Evolutionary conservation across 2,329 filamentous ascomycete species (phyloP), one percentile per base, ranked within the genome.

Genomic region (Torrubiellomyces zombiae): DNA sequence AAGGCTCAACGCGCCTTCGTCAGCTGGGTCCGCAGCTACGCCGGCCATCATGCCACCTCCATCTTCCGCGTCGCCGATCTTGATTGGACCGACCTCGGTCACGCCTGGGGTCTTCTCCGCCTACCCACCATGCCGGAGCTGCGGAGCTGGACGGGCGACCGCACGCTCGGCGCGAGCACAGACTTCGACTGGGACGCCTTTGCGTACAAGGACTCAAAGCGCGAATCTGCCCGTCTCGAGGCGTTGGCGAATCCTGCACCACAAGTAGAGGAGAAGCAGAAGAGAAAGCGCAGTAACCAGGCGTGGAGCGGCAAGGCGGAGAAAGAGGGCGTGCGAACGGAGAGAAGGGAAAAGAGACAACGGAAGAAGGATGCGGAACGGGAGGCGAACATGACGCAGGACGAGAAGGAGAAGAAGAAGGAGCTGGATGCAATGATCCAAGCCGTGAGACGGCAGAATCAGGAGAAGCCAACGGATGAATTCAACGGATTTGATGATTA

Each of bases 111-210:
- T 2, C 60, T 98, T 1, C 59, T 94, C 3, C 74, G 74, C 25
- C 62, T 95, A 34, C 89, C 89, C 4, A 82, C 78, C 44, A 98
- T 98, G 89, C 86, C 89, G 0, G 89, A 98, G 48, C 55, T 81
- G 26, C 76, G 74, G 39, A 66, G 60, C 1, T 86, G 78, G 58
- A 63, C 70, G 9, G 75, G 75, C 4, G 75, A 81, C 44, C 63
- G 64, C 33, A 63, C 55, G 13, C 53, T 78, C 1, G 69, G 69
- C 2, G 48, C 75, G 3, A 62, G 63, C 2, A 54, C 82, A 8
- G 68, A 82, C 44, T n/a, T n/a, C n/a, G n/a, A n/a, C n/a, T 74
- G 77, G 63, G 62, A 74, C 21, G 57, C 50, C 2, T 82, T 71
- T 38, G 55, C 66, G 1, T 86, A 82, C 51, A 72, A 71, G 40